Base-by-base conservation (phyloP, 495 filamentous ascomycete species). In the Penicillium cataractarum region DNA sequence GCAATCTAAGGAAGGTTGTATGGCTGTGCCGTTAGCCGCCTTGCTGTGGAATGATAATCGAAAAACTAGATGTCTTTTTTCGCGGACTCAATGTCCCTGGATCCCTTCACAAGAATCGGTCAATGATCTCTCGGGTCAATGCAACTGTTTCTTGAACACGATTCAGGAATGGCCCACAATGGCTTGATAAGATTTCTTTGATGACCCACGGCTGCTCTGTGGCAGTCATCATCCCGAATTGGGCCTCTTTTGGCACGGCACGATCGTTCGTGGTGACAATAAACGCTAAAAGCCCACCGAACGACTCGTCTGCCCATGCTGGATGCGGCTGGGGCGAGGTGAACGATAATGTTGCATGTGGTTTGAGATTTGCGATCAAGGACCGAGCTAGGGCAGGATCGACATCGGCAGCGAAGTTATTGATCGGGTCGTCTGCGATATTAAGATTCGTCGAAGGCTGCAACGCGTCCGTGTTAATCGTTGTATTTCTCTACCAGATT, bases 401-500 rank as follows among this genome's bases (percentile, higher is more conserved):
- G 13, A 76, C 58, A 61, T 74, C 74, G 10, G 63, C 67, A 10
- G 70, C 72, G 37, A 74, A 72, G 21, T 62, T 69, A 0, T 60
- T 32, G 15, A 59, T 62, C 8, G 70, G 63, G 29, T 75, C 55
- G 17, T 66, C 67, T 2, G 65, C 54, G 4, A 71, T 4, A 32
- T 71, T 70, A 12, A 74, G 39, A 26, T 65, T 27, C 1, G 58
- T 10, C 4, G 58, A 53, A 13, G 72, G 72, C 72, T 74, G 29
- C 7, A 7, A 31, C 3, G n/a, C n/a, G n/a, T n/a, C n/a, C n/a
- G n/a, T n/a, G n/a, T n/a, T n/a, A n/a, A n/a, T n/a, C n/a, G n/a
- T n/a, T n/a, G n/a, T n/a, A n/a, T n/a, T n/a, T n/a, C n/a, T n/a
- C n/a, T n/a, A n/a, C n/a, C n/a, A n/a, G n/a, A n/a, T n/a, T n/a